These are phyloP conservation scores for Pseudomonodictys pantanalensis DNA, from an alignment of 495 filamentous ascomycete genomes.

Conservation along the genomic window DNA sequence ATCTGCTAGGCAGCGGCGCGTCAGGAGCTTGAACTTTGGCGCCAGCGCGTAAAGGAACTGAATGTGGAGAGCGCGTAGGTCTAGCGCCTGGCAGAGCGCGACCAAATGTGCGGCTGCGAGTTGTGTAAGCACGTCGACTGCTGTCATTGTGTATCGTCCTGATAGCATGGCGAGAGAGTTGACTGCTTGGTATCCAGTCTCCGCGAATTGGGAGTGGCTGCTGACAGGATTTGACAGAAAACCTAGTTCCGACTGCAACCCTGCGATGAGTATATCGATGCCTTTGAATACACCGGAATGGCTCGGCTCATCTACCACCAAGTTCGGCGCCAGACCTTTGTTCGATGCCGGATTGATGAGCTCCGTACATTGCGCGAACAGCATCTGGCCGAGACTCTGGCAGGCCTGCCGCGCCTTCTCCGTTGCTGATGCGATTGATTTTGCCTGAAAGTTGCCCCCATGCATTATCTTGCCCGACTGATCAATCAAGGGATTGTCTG, in stretches of 20 bases:
- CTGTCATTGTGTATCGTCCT: slow-evolving; percentile 54
- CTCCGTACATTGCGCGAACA: slow-evolving; percentile 33
- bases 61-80: slow-evolving; percentile 42
- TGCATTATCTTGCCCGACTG: slow-evolving; percentile 6
- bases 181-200: slow-evolving; percentile 26
- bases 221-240: slow-evolving; percentile 27
- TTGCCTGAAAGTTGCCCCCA: slow-evolving; percentile 35
- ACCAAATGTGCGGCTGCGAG: slow-evolving; percentile 55
- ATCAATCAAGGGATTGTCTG: slow-evolving; percentile 34
- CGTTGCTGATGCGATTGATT: slow-evolving; percentile 24
- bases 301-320: slow-evolving; percentile 29
- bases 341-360: slow-evolving; percentile 30
- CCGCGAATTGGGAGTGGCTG: slow-evolving; percentile 26
- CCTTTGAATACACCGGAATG: slow-evolving; percentile 23
- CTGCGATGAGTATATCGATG: slow-evolving; percentile 25
- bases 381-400: slow-evolving; percentile 20
- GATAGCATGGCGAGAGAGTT: slow-evolving; percentile 31
- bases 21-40: not conserved
- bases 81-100: slow-evolving; percentile 48
- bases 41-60: slow-evolving; percentile 4
- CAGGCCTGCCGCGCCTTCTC: slow-evolving; percentile 22
- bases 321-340: slow-evolving; percentile 28
- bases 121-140: slow-evolving; percentile 53
- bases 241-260: slow-evolving; percentile 30
- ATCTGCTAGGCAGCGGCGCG: slow-evolving; percentile 8